Percentiles rank a stretch among this genome's conserved stretches.
Conservation (phyloP, 345 rosid species). For the Salix viminalis region DNA sequence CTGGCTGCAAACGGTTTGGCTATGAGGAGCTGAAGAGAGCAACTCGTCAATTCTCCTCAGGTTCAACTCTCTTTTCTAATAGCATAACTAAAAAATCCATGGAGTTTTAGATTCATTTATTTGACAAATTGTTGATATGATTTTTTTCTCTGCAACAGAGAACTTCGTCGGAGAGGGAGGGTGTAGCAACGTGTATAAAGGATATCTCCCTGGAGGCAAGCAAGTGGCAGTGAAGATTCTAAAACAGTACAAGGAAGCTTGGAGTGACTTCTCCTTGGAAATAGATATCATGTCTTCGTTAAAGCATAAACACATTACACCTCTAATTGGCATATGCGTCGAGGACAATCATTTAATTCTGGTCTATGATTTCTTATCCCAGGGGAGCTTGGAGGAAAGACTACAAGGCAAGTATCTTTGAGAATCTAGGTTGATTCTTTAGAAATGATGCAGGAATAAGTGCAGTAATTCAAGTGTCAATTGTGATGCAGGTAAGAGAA, state of each 20-base stretch:
- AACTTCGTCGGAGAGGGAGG: slow-evolving; percentile 31
- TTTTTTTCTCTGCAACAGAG: background rate
- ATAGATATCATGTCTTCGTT: slow-evolving; percentile 20
- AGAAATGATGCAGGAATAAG: background rate
- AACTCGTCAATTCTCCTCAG: slow-evolving; percentile 22
- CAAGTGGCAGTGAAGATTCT: slow-evolving; percentile 21
- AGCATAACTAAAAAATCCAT: background rate
- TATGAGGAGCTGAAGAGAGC: slow-evolving; percentile 17
- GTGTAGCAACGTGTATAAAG: slow-evolving; percentile 27
- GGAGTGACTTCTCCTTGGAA: slow-evolving; percentile 26
- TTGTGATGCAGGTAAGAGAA: slow-evolving; percentile 3
- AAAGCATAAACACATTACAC: slow-evolving; percentile 19
- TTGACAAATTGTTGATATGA: background rate
- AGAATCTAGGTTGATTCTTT: background rate
- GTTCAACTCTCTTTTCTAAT: background rate
- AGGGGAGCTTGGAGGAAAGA: slow-evolving; percentile 24
- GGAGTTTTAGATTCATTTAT: background rate
- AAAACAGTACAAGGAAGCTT: slow-evolving; percentile 27
- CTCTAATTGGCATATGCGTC: slow-evolving; percentile 20
- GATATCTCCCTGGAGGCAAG: slow-evolving; percentile 17
- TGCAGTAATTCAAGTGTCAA: background rate
- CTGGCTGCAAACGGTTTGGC: slow-evolving; percentile 17
- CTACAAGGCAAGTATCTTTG: slow-evolving; percentile 14
- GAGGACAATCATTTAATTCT: slow-evolving; percentile 18
- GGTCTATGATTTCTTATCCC: slow-evolving; percentile 27